Evolutionary conservation across 2,329 filamentous ascomycete genomes (phyloP), one percentile per base, ranked within the genome.

Genomic region (Pleomassaria siparia): DNA sequence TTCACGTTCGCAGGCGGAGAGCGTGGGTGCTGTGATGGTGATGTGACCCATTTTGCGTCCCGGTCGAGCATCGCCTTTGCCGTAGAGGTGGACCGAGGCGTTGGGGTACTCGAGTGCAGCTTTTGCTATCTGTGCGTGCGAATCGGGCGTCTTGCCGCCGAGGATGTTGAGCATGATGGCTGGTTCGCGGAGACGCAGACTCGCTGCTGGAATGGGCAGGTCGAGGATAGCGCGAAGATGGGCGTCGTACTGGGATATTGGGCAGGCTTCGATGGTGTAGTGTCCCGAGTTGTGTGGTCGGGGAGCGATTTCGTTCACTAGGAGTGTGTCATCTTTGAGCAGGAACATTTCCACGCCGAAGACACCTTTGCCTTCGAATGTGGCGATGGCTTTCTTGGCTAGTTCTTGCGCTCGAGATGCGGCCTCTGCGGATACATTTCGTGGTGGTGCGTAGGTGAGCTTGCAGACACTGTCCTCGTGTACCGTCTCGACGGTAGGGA

Each of bases 301-400:
- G 11, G 89, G 89, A 0, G 89, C 89, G 54, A 95, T 87, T 72
- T 96, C 91, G 70, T 95, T 96, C 59, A 96, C 80, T 48, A 95
- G 74, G 1, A 96, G 78, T 1, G 76, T 76, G 49, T 79, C 83
- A 60, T 94, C 84, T 40, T 84, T 75, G 10, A 91, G 80, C 3
- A 97, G 73, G 73, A 99, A 99, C 84, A 97, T 89, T 74, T 99
- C 94, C 0, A 97, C 92, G 0, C 92, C 94, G 71, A 96, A 99
- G 25, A 96, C 89, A 54, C 94, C 94, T 53, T 94, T 87, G 43
- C 94, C 94, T 76, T 85, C 85, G 45, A 99, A 87, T 43, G 83
- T 86, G 33, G 82, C 80, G 18, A 96, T 84, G 10, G 94, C 91
- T 48, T 87, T 84, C 58, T 84, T 83, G 0, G 91, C 94, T 0